These are phyloP conservation scores for Penicillium paxilli DNA, from an alignment of 495 filamentous ascomycete genomes.

Conservation along the genomic window DNA sequence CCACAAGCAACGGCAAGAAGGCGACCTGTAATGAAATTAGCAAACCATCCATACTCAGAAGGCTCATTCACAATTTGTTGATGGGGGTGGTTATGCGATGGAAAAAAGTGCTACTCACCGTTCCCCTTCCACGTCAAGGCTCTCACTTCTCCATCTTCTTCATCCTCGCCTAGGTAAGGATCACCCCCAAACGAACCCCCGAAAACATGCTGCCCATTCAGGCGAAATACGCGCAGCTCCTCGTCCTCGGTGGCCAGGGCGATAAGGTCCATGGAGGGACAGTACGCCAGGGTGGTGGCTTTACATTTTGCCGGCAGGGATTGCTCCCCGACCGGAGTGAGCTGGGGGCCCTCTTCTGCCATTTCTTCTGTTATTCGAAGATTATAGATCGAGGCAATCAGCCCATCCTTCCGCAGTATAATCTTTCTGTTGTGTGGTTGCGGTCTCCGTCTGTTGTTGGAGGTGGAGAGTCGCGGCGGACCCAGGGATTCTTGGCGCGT, in stretches of 20 bases:
- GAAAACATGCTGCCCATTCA: constrained; percentile 71
- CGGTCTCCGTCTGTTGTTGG: constrained; percentile 2
- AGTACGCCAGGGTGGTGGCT: constrained; percentile 62
- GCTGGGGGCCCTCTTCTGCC: constrained; percentile 34
- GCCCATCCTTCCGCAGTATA: constrained; percentile 19
- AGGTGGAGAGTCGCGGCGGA: constrained; percentile 14
- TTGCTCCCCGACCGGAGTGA: constrained; percentile 56
- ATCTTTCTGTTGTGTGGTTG: constrained; percentile 2
- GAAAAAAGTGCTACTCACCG: constrained; percentile 48
- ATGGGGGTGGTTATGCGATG: neutral
- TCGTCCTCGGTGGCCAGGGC: constrained; percentile 67
- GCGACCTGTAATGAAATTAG: constrained; percentile 49
- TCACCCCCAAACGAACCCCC: constrained; percentile 51
- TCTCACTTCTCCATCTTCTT: constrained; percentile 52
- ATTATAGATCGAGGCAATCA: constrained; percentile 4
- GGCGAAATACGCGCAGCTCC: constrained; percentile 61
- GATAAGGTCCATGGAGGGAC: constrained; percentile 80
- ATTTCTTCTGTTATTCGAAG: constrained; percentile 20
- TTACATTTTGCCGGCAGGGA: constrained; percentile 55
- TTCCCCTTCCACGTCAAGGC: constrained; percentile 75
- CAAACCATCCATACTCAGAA: neutral
- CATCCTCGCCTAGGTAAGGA: constrained; percentile 49
- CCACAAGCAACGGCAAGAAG: constrained; percentile 77
- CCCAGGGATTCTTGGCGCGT: constrained; percentile 35
- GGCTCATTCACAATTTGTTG: neutral